Base-by-base conservation (phyloP, 768 basidiomycete species). In the Suillus occidentalis region DNA sequence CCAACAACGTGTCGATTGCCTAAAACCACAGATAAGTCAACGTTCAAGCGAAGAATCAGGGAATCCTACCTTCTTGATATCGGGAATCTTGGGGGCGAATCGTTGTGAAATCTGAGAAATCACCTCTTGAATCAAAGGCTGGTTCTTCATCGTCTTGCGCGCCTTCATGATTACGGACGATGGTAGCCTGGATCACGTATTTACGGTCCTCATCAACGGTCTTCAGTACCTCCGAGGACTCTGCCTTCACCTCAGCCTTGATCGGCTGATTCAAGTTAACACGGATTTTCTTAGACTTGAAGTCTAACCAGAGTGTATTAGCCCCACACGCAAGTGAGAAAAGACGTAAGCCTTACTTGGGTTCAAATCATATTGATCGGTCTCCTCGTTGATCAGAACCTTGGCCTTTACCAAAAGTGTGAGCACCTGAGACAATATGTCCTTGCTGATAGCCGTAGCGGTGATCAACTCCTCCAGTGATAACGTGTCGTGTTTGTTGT, bases 111-210 rank as follows among this genome's bases (percentile, higher is more conserved):
- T 91, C 76, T 95, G 92, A 13, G 91, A 89, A 68, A 94, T 92
- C 66, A 95, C 93, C 73, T 97, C 95, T 72, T 90, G 89, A 68
- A 96, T 94, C 70, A 96, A 77, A 0, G 88, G 83, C 72, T 96
- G 93, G 78, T 95, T 94, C 84, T 95, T 96, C 89, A 96, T 91
- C 67, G 90, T 91, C 85, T 95, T 95, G 40, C 94, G 87, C 34
- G 94, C 93, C 79, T 96, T 96, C 95, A 96, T 96, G 75, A 97
- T 93, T 93, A 57, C 94, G 89, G 59, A 97, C 95, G 69, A 97
- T 94, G 49, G 92, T 95, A 12, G 95, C 94, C 75, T 98, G 96
- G 62, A 97, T 95, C 65, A 95, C 89, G 71, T 96, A 92, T 84
- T 97, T 97, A 65, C 97, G 88, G 73, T 99, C 97, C 78, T 98